Evolutionary conservation across 106 monocot genomes (phyloP).

Genomic region (Apostasia shenzhenica): DNA sequence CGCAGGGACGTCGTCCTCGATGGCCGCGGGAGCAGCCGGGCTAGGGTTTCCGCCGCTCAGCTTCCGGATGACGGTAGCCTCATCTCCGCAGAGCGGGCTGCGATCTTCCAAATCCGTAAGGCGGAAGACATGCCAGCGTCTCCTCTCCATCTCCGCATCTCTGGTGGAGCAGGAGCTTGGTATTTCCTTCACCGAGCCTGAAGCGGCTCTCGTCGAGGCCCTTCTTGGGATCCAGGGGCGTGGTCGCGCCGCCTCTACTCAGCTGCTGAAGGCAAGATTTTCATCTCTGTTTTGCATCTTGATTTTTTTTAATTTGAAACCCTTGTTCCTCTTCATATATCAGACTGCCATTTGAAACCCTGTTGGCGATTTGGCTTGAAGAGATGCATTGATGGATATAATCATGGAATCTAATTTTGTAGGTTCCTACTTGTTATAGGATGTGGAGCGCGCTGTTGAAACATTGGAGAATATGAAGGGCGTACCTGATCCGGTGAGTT

Average conservation of each 20-base stretch:
- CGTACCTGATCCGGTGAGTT: conserved; percentile 68
- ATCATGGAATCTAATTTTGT: neutral
- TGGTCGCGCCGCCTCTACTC: conserved; percentile 46
- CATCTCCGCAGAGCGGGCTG: no score
- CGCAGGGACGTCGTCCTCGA: neutral
- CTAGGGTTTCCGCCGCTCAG: conserved; percentile 5
- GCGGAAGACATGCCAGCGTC: neutral
- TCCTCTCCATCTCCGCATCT: conserved; percentile 23
- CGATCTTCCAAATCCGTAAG: neutral
- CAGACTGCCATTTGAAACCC: no score
- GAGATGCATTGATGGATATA: no score
- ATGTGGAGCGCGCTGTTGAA: conserved; percentile 63
- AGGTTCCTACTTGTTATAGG: conserved; percentile 19
- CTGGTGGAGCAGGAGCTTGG: conserved; percentile 13
- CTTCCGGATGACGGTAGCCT: neutral
- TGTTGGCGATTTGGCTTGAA: no score
- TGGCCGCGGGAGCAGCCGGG: conserved; percentile 12
- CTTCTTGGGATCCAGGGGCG: conserved; percentile 72
- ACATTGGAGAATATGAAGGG: conserved; percentile 53
- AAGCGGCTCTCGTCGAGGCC: conserved; percentile 50
- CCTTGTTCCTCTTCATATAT: neutral
- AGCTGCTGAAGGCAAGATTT: conserved; percentile 46
- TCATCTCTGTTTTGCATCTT: neutral
- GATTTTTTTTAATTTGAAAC: neutral
- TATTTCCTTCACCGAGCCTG: conserved; percentile 42